Conservation (phyloP, 768 basidiomycete species). For the Russula earlei region DNA sequence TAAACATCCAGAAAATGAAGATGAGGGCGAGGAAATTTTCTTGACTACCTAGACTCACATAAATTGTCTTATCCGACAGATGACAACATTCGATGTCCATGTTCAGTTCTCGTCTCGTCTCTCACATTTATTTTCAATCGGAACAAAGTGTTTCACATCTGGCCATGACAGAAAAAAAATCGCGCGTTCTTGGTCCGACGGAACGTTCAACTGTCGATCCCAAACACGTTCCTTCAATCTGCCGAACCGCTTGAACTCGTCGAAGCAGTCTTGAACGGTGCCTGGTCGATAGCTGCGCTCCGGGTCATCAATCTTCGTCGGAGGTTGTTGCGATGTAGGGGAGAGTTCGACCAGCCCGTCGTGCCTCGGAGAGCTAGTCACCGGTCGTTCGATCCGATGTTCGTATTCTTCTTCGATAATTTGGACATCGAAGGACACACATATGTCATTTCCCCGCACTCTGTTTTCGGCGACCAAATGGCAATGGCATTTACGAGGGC, state of each 20-base stretch:
- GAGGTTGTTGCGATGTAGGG: neutral
- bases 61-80: no score
- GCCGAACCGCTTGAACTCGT: slow-evolving; percentile 51
- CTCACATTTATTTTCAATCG: no score
- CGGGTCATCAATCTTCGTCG: neutral
- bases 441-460: neutral
- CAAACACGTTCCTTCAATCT: slow-evolving; percentile 53
- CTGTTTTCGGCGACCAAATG: neutral
- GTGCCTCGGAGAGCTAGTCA: neutral
- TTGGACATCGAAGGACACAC: slow-evolving; percentile 1
- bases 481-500: neutral
- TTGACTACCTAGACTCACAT: no score
- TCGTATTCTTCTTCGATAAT: neutral
- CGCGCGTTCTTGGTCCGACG: slow-evolving; percentile 69
- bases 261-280: slow-evolving; percentile 10
- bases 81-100: no score
- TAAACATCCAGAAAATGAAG: no score
- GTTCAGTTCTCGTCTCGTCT: no score
- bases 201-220: slow-evolving; percentile 55
- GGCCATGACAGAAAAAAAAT: neutral
- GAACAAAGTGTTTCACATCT: slow-evolving; percentile 49
- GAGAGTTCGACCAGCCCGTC: neutral
- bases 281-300: neutral
- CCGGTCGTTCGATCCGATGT: neutral
- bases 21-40: no score